Evolutionary conservation across 768 basidiomycete species (phyloP), one percentile per base, ranked within the genome.

Genomic region (Cantharellus cinnabarinus): DNA sequence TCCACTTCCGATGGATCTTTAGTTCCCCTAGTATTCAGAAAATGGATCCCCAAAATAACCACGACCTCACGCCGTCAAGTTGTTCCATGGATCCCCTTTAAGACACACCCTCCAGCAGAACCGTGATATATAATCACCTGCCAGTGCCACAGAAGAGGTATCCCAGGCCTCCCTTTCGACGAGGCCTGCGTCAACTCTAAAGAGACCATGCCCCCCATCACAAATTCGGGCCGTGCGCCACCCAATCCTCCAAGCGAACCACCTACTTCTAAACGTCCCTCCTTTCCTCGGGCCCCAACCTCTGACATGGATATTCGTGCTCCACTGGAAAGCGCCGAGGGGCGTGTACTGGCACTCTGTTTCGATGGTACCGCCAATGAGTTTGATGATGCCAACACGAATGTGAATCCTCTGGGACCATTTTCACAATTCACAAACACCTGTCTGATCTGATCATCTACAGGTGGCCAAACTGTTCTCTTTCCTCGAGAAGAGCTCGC

Each of bases 341-440:
- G 56, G 1, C 56, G 63, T 42, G 62, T 56, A 4, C 70, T 83
- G 37, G 71, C 83, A 39, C 70, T 85, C 34, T 83, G 80, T 67
- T 85, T 85, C 64, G 83, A 85, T 63, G 83, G 83, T 10, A 84
- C 83, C 2, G 67, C 48, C 4, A 58, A 62, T 40, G 38, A 14
- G 41, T 64, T 59, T 41, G 50, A 41, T 14, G 42, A 40, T 15
- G 48, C 56, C 51, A 61, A 66, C 64, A 79, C 84, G 5, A 85
- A 85, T 59, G 75, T 84, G 20, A 29, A 1, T 29, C 1, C 1
- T 29, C 20, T 29, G 20, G 20, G 20, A 29, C 20, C 20, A 29
- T 29, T 29, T 29, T 29, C 20, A 1, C 20, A 29, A 1, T 29
- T 29, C 20, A 29, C 20, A 29, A 1, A 29, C 0, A 29, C 20